Conservation (phyloP, 2,329 filamentous ascomycete species). For the Nakataea oryzae region DNA sequence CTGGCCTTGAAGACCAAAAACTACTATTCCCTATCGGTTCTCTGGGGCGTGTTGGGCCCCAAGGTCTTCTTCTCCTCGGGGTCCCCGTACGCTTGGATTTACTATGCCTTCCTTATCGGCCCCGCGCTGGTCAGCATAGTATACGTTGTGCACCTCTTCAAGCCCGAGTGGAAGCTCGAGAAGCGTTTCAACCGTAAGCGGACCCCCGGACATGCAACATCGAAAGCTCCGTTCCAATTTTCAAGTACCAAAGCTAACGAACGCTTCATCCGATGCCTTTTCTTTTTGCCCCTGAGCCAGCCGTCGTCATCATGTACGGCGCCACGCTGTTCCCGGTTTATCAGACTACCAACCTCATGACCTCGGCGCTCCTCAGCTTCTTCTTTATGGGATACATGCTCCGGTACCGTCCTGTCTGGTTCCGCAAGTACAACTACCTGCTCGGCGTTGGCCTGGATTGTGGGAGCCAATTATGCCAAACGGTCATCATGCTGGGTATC, state of each 20-base stretch:
- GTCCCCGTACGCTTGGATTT: conserved; percentile 17
- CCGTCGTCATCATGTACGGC: conserved; percentile 17
- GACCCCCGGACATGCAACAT: background rate
- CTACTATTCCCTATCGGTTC: conserved; percentile 20
- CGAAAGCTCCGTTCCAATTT: background rate
- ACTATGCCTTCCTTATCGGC: conserved; percentile 18
- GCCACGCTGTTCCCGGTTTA: conserved; percentile 16
- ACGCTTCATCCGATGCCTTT: background rate
- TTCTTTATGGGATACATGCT: conserved; percentile 20
- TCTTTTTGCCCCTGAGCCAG: background rate
- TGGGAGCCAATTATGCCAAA: conserved; percentile 17
- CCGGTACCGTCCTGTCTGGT: conserved; percentile 22
- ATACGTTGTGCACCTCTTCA: conserved; percentile 15
- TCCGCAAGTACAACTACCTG: conserved; percentile 31
- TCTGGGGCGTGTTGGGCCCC: conserved; percentile 24
- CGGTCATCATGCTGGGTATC: conserved; percentile 16
- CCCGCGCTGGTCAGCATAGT: conserved; percentile 13
- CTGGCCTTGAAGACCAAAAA: conserved; percentile 18
- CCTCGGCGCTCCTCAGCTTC: conserved; percentile 12
- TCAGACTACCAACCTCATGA: conserved; percentile 17
- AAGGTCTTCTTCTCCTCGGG: conserved; percentile 14
- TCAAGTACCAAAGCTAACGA: background rate
- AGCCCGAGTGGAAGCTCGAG: conserved; percentile 18
- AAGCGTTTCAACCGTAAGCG: conserved; percentile 12
- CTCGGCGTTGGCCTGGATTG: conserved; percentile 26